Base-by-base conservation (phyloP, 257 asterid species). In the Solanum clarkiae region DNA sequence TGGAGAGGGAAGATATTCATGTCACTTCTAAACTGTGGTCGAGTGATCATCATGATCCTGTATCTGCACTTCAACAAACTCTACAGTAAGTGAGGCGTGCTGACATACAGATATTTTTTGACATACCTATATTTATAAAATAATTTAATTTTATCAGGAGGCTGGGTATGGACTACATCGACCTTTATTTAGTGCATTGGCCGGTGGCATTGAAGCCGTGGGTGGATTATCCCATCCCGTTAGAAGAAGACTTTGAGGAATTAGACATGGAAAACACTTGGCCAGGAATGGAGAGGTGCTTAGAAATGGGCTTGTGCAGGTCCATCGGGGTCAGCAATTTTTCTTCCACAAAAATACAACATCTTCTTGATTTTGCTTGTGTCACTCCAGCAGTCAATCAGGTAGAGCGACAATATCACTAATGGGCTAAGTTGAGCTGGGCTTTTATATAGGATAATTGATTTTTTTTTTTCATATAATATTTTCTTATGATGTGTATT, bases 111-210 rank as follows among this genome's bases (percentile, higher is more conserved):
- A 2, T 10, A 20, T 15, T 69, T 18, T 79, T 26, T 26, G 20
- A 56, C 0, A 53, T 3, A 54, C 9, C 0, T 24, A 3, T n/a
- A 59, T n/a, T 9, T 59, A 0, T 36, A 16, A 55, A 63, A 63
- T 24, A 63, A 63, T 12, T 24, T 63, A 24, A 26, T 60, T 26
- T 24, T 16, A 53, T 68, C 62, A 95, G 99, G 94, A 91, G 82
- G 5, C 88, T 95, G 8, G 95, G 94, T 49, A 87, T 94, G 96
- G 96, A 95, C 32, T 93, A 95, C 80, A 22, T 95, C 17, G 99
- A 95, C 92, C 85, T 94, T 93, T 95, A 92, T 79, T 85, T 95
- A 88, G 97, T 95, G 83, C 99, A 95, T 71, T 95, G 99, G 99
- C 99, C 99, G 2, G 93, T 95, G 89, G 91, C 68, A 3, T 60